Conservation (phyloP, 495 filamentous ascomycete genomes). For the Aspergillus egyptiacus region DNA sequence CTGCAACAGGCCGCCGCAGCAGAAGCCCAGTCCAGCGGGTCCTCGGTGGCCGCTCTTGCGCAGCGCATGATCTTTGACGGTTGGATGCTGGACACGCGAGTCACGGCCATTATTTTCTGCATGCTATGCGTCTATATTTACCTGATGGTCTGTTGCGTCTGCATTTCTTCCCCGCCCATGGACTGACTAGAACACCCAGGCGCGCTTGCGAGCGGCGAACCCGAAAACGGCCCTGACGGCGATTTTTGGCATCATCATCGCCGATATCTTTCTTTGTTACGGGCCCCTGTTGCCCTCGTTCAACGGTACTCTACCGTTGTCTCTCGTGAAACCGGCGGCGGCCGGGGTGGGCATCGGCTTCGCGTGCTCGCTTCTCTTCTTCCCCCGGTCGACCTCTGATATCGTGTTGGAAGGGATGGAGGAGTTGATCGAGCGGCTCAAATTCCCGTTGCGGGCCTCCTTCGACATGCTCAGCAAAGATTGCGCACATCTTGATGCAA, state of each 20-base stretch:
- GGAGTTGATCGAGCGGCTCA: slow-evolving; percentile 26
- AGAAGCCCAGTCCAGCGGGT: slow-evolving; percentile 30
- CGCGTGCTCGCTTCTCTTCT: slow-evolving; percentile 34
- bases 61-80: slow-evolving; percentile 30
- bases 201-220: slow-evolving; percentile 35
- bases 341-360: slow-evolving; percentile 36
- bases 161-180: neutral
- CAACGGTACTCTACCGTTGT: slow-evolving; percentile 32
- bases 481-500: slow-evolving; percentile 7
- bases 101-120: slow-evolving; percentile 31
- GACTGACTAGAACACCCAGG: slow-evolving; percentile 11
- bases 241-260: slow-evolving; percentile 36
- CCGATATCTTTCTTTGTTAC: slow-evolving; percentile 32
- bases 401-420: slow-evolving; percentile 31
- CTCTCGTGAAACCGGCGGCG: slow-evolving; percentile 31
- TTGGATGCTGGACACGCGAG: slow-evolving; percentile 38
- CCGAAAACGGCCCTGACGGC: slow-evolving; percentile 30
- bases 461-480: slow-evolving; percentile 1
- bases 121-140: slow-evolving; percentile 36
- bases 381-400: slow-evolving; percentile 37
- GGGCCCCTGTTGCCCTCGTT: slow-evolving; percentile 34
- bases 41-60: slow-evolving; percentile 27
- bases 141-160: slow-evolving; percentile 21
- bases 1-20: slow-evolving; percentile 28
- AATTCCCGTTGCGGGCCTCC: slow-evolving; percentile 22